Base-by-base conservation (phyloP, 2,329 filamentous ascomycete species). In the Fusarium floridanum region DNA sequence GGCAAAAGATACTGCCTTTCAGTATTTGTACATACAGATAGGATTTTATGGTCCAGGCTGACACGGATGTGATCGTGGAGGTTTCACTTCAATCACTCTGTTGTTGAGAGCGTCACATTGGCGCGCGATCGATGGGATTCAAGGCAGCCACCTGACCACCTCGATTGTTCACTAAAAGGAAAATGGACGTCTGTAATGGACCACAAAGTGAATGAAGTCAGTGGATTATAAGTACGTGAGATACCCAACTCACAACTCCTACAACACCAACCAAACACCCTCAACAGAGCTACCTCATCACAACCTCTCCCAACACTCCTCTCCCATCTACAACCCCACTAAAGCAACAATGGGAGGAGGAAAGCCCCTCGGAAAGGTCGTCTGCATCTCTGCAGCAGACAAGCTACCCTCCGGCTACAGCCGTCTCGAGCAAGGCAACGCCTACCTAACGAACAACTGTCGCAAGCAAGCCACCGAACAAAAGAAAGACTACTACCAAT, bases 371-470 rank as follows among this genome's bases (percentile, higher is more conserved):
- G 16, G 32, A 12, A 43, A 56, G 12, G 34, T 29, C 20, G 39
- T 43, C 48, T 43, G 48, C 36, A 53, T 64, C 9, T n/a, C 36
- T 2, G 27, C 48, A 34, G 34, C 39, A n/a, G 24, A 34, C 34
- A 22, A 39, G n/a, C 39, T 43, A n/a, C 61, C 45, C 9, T 4
- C 34, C 2, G 61, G 61, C 32, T 55, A 64, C 36, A 36, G 36
- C 5, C 36, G 61, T 12, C 61, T 64, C 14, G 36, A 56, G 7
- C 48, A 57, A 14, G 61, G 61, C 36, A 43, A 43, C 36, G 10
- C 48, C 10, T 64, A 56, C 61, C 7, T 64, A 14, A 64, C 61
- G 6, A 50, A 27, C 36, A 64, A 56, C 48, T 64, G 48, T 27
- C 61, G 61, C 27, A 53, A 45, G 50, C 16, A 64, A 43, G 48